Percentiles rank a stretch among this genome's conserved stretches.
Evolutionary conservation across 768 basidiomycete genomes (phyloP).

Genomic region (Mycena pura): DNA sequence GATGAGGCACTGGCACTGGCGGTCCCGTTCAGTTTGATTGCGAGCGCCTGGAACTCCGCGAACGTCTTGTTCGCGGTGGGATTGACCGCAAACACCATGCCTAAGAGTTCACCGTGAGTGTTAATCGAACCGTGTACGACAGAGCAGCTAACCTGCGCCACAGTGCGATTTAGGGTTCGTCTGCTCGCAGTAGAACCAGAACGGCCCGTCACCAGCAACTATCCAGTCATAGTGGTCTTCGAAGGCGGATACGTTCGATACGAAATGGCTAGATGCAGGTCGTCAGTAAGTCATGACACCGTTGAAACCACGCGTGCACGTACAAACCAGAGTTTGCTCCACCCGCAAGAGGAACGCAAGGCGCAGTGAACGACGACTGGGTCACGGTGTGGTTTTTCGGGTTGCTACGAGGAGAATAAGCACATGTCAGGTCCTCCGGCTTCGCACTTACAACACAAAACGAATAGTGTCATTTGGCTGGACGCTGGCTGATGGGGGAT

Average conservation of each 20-base stretch:
- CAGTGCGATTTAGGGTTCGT: conserved; percentile 36
- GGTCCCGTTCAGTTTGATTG: conserved; percentile 22
- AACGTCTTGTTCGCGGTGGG: conserved; percentile 30
- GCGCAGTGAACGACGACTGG: conserved; percentile 41
- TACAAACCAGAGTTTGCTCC: conserved; percentile 39
- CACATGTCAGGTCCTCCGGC: background rate
- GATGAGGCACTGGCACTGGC: background rate
- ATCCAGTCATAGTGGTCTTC: no score
- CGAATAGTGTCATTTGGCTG: conserved; percentile 24
- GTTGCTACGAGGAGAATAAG: conserved; percentile 12
- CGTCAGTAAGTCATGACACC: background rate
- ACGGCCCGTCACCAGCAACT: no score
- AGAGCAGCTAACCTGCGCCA: conserved; percentile 12
- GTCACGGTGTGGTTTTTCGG: conserved; percentile 42
- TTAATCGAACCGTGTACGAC: no score
- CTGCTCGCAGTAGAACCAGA: conserved; percentile 42
- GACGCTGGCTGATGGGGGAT: conserved; percentile 27
- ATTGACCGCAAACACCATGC: conserved; percentile 41
- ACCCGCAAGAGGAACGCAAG: conserved; percentile 31
- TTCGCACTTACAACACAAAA: conserved; percentile 29
- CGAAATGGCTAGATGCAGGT: conserved; percentile 13
- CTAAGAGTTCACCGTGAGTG: background rate
- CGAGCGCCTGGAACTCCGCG: conserved; percentile 24
- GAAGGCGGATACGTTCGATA: conserved; percentile 18
- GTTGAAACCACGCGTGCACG: background rate